Evolutionary conservation across 305 asterid genomes (phyloP).

Genomic region (Salvia sclarea): DNA sequence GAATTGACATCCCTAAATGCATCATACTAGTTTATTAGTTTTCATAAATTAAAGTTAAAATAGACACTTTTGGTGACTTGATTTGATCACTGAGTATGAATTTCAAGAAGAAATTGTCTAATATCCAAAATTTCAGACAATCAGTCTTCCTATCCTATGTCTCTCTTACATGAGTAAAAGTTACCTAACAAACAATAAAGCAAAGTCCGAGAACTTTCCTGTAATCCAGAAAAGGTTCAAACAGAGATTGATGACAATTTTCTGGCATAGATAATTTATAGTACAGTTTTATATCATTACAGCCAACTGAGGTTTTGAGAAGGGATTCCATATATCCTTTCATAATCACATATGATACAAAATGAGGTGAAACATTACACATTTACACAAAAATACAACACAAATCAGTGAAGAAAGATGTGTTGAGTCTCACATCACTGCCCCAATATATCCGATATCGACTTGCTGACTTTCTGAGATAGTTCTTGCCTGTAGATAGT

Average conservation of each 20-base stretch:
- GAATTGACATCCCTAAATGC: no score
- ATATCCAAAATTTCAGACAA: no score
- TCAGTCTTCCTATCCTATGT: no score
- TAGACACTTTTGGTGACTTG: background rate
- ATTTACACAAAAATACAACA: constrained; percentile 29
- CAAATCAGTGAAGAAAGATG: constrained; percentile 6
- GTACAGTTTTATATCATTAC: constrained; percentile 11
- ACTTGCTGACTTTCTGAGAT: constrained; percentile 56
- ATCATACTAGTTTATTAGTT: no score
- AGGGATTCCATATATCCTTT: constrained; percentile 17
- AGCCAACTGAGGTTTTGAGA: constrained; percentile 9
- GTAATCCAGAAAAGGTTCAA: no score
- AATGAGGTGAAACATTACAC: constrained; percentile 17
- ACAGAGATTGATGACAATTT: background rate
- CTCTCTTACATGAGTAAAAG: no score
- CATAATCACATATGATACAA: constrained; percentile 16
- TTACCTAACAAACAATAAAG: no score
- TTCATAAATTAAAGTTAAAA: no score
- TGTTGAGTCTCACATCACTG: constrained; percentile 40
- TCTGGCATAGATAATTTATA: background rate
- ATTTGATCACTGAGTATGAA: background rate
- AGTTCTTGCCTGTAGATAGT: constrained; percentile 61
- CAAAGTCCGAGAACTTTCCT: no score
- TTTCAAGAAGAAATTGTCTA: background rate
- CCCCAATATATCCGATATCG: constrained; percentile 65